Evolutionary conservation across 805 yeast genomes (phyloP), one percentile per base, ranked within the genome.

Genomic region (Saccharomycopsis sp.): DNA sequence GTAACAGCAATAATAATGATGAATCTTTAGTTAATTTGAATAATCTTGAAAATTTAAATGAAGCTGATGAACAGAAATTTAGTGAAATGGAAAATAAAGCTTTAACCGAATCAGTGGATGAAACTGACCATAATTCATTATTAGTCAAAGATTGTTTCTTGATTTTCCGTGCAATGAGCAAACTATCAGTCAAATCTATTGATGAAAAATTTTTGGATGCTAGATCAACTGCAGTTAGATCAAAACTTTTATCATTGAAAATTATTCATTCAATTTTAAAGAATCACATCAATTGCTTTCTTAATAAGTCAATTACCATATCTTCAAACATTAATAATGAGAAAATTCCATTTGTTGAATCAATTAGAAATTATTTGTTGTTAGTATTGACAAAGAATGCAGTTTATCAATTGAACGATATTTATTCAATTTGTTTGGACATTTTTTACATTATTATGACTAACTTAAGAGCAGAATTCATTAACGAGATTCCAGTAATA

Each of bases 141-240:
- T 76, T 72, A 1, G 79, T 86, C 16, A 89, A 87, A 56, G 99
- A 93, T 61, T 97, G 97, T 0, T 90, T 89, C 57, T 69, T 93
- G 48, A 75, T 93, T 2, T 88, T 93, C 63, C 76, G 99, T 59
- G 90, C 97, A 1, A 84, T 93, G 93, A 85, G 96, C 61, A 88
- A 87, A 58, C 73, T 93, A 14, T 85, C 97, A 2, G 84, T 85
- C 39, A 93, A 93, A 62, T 73, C 81, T 22, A 66, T 90, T 47
- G 97, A 89, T 48, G 72, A 79, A 33, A 84, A 81, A 29, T 75
- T 79, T 27, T 64, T 87, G 50, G 94, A 85, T 61, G 81, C 82
- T 87, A 76, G 90, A 61, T 83, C 96, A 2, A 96, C 90, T 58
- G 83, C 90, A 1, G 87, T 93, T 53, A 77, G 98, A 56, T 87